Percentiles rank a stretch among this genome's conserved stretches.
Conservation (phyloP, 352 stramenopile species). For the Phytophthora idaei region DNA sequence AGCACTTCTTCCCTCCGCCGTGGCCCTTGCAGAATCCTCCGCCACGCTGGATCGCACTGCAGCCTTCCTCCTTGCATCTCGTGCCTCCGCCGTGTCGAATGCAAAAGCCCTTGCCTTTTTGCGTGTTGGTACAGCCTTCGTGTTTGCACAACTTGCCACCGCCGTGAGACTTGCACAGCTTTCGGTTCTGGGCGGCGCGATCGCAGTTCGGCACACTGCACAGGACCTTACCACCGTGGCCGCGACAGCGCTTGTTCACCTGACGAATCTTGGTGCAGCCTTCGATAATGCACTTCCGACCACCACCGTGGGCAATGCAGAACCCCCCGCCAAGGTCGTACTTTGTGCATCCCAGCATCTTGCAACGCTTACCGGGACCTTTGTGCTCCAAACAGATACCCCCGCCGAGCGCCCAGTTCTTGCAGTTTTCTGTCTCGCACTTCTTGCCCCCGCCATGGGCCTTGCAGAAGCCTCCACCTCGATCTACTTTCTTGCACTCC, state of each 20-base stretch:
- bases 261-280: conserved; percentile 88
- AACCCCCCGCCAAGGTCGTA: conserved; percentile 83
- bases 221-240: conserved; percentile 80
- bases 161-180: conserved; percentile 85
- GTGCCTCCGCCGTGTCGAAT: conserved; percentile 85
- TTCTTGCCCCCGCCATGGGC: conserved; percentile 88
- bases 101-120: conserved; percentile 84
- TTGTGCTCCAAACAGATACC: conserved; percentile 83
- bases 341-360: conserved; percentile 79
- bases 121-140: conserved; percentile 84
- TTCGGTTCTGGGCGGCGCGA: conserved; percentile 78
- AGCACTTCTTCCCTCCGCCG: conserved; percentile 83
- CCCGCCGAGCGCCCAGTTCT: conserved; percentile 82
- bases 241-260: conserved; percentile 83
- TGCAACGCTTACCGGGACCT: conserved; percentile 77
- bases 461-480: conserved; percentile 82
- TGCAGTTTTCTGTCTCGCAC: conserved; percentile 75
- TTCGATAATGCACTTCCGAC: conserved; percentile 82
- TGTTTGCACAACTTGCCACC: conserved; percentile 72
- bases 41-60: conserved; percentile 70
- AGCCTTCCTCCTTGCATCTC: conserved; percentile 73
- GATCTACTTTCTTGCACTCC: conserved; percentile 82
- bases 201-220: conserved; percentile 84
- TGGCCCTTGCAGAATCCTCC: conserved; percentile 88
- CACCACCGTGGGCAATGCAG: conserved; percentile 86